Percentiles rank a stretch among this genome's conserved stretches.
These are phyloP conservation scores for Beauveria sp. DNA, from an alignment of 2,329 filamentous ascomycete genomes.

Conservation along the genomic window DNA sequence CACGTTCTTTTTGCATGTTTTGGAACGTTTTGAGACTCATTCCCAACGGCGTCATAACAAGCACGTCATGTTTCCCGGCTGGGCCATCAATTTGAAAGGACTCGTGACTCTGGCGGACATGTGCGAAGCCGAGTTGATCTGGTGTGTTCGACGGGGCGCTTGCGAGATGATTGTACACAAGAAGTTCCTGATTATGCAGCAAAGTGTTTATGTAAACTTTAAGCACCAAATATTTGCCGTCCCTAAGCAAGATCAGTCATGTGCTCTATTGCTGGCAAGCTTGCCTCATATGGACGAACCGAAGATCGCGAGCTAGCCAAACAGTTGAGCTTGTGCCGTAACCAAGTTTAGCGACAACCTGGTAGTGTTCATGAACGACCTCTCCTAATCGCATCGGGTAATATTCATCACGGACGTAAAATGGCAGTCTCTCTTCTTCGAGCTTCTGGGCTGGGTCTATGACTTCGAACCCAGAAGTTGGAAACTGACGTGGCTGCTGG, in stretches of 20 bases:
- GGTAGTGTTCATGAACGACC: slow-evolving; percentile 25
- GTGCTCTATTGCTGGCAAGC: not conserved
- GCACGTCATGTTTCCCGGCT: slow-evolving; percentile 26
- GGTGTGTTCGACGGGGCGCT: not conserved
- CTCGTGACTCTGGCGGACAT: slow-evolving; percentile 26
- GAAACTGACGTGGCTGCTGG: slow-evolving; percentile 9
- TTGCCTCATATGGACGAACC: slow-evolving; percentile 6
- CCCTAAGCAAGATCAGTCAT: not conserved
- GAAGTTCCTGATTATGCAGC: slow-evolving; percentile 23
- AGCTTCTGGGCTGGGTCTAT: slow-evolving; percentile 17
- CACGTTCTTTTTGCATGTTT: slow-evolving; percentile 17
- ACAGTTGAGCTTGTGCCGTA: slow-evolving; percentile 32
- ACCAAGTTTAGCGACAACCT: slow-evolving; percentile 34
- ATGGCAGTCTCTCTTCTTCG: slow-evolving; percentile 22
- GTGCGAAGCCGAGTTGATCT: slow-evolving; percentile 9
- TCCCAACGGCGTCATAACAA: slow-evolving; percentile 29
- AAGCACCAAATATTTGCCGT: slow-evolving; percentile 17
- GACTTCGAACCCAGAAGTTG: slow-evolving; percentile 15
- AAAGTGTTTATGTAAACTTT: slow-evolving; percentile 27
- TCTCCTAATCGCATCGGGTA: slow-evolving; percentile 30
- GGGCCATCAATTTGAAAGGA: slow-evolving; percentile 25
- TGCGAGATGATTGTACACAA: slow-evolving; percentile 21
- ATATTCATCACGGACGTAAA: slow-evolving; percentile 22
- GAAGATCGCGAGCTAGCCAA: slow-evolving; percentile 33
- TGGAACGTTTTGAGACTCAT: slow-evolving; percentile 30